Base-by-base conservation (phyloP, 2,329 filamentous ascomycete species). In the Alternaria sp. region DNA sequence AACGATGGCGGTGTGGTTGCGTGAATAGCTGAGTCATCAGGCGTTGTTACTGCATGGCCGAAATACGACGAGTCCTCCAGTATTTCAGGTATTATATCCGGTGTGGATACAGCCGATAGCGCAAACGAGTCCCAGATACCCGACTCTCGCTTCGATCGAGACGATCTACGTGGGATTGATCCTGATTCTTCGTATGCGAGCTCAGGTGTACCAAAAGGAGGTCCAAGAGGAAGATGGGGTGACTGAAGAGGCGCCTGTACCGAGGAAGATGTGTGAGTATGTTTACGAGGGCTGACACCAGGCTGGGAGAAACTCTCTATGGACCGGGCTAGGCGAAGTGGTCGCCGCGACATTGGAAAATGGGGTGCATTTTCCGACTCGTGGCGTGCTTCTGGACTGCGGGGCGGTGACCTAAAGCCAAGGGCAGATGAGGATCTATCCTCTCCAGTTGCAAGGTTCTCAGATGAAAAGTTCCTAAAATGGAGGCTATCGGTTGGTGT, bases 221-320 rank as follows among this genome's bases (percentile, higher is more conserved):
- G 51, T 3, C 63, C 59, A 11, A 72, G 44, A 24, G 69, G 65
- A 12, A 64, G 20, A n/a, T 70, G 70, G 7, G 78, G 81, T n/a
- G 77, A 80, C 5, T 69, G 66, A 42, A 79, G 73, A 46, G 78
- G 78, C 18, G 80, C 78, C 28, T 81, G 75, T 51, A 78, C 73
- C 32, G 78, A 76, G 7, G 78, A 78, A 22, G 80, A 78, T 16
- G 78, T 74, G 42, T 76, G 70, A 36, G 73, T 77, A 32, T 78
- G 74, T 28, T 76, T 76, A 32, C 79, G 76, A 61, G 77, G 71
- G 61, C 77, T 80, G 4, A 82, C 74, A 24, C 80, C 81, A 4
- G 84, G 83, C n/a, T 83, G 82, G 26, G 84, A 86, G 68, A 87
- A 87, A 67, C 85, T 86, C 59, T 87, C 85, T 22, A 83, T 77